Evolutionary conservation across 345 rosid species (phyloP), one percentile per base, ranked within the genome.

Genomic region (Eucalyptus regnans): DNA sequence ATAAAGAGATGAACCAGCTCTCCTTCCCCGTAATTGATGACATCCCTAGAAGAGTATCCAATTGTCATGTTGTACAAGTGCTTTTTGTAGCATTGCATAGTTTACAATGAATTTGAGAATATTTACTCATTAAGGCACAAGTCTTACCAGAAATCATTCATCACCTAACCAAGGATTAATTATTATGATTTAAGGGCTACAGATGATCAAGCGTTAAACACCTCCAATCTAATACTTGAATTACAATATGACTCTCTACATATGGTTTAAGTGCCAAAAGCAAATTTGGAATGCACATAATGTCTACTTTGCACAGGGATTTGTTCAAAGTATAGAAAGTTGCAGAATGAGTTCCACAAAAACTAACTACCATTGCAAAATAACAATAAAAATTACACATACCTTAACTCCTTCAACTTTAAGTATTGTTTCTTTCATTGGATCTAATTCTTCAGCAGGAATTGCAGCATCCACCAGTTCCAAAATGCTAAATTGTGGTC

Each of bases 401-500:
- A 95, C 99, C 97, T 94, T 94, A 89, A 96, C 99, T 88, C 97
- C 99, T 88, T 96, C 94, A 87, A 95, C 98, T 90, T 92, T 92
- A 87, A 95, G 93, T 90, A 97, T 96, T 86, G 97, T 96, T 89
- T 93, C 93, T 89, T 88, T 94, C 68, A 96, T 91, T 56, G 97
- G 96, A 88, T 93, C 94, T 94, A 97, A 91, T 50, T 94, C 92
- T 89, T 96, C 94, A 44, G 92, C 91, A 25, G 98, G 99, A 87
- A 96, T 91, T 89, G 99, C 99, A 91, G 99, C 98, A 95, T 96
- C 99, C 90, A 96, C 99, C 92, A 97, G 93, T 92, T 97, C 99
- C 96, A 97, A 88, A 86, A 97, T 92, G 91, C 99, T 97, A 60
- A 90, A 86, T 48, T 64, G 48, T 37, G 83, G 83, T 10, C 84